These are phyloP conservation scores for Endocalyx cinctus DNA, from an alignment of 2,329 filamentous ascomycete species.

Conservation along the genomic window DNA sequence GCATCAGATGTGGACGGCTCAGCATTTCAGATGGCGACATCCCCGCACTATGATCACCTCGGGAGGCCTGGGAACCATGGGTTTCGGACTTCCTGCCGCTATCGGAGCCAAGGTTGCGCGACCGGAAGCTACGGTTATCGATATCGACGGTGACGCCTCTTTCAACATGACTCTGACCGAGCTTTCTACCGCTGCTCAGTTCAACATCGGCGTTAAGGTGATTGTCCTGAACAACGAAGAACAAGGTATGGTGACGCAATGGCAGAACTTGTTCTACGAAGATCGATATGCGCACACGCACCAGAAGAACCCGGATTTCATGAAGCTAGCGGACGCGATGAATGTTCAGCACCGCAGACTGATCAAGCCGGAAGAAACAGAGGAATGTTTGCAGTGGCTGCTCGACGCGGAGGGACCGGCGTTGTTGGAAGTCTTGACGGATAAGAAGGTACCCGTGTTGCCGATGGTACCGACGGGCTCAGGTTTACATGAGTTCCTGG, in stretches of 20 bases:
- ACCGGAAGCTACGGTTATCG: conserved; percentile 78
- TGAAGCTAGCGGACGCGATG: conserved; percentile 91
- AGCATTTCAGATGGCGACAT: conserved; percentile 92
- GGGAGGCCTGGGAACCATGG: conserved; percentile 94
- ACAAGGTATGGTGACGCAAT: conserved; percentile 98
- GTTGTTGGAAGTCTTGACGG: conserved; percentile 85
- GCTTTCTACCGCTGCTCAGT: conserved; percentile 86
- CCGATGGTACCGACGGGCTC: conserved; percentile 93
- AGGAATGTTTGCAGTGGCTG: conserved; percentile 79
- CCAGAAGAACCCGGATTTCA: conserved; percentile 92
- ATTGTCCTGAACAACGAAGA: conserved; percentile 96
- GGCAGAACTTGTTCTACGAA: conserved; percentile 97
- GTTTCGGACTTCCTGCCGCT: conserved; percentile 86
- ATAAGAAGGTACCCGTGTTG: conserved; percentile 89
- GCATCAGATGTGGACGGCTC: conserved; percentile 98
- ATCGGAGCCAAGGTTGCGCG: conserved; percentile 91
- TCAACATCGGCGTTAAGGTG: conserved; percentile 94
- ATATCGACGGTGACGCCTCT: conserved; percentile 97
- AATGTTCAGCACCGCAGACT: conserved; percentile 71
- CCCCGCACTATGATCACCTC: conserved; percentile 95
- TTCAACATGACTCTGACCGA: conserved; percentile 99
- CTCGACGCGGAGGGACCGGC: conserved; percentile 88
- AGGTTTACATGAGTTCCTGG: conserved; percentile 86
- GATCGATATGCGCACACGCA: conserved; percentile 91
- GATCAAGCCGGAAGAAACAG: conserved; percentile 70